Percentiles rank a stretch among this genome's conserved stretches.
phyloP scores from a whole-genome alignment of 2,329 filamentous ascomycete species.

The Pseudopyrenochaeta lycopersici region DNA sequence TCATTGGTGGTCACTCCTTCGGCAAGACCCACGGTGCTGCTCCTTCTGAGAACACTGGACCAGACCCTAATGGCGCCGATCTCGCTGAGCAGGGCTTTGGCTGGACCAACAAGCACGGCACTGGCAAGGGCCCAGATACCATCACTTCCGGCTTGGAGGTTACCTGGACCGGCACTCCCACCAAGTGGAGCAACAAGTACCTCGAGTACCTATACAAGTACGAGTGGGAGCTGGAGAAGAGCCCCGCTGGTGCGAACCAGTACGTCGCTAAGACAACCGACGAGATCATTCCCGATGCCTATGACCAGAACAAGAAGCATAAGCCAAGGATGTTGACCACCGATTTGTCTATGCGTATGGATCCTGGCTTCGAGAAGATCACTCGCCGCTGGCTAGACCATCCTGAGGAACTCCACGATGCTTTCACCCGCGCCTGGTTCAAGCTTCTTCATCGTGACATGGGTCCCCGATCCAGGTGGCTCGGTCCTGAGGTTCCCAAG shows the following conservation, averaged over 20 bases:
- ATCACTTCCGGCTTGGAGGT: slow-evolving; percentile 83
- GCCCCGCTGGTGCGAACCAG: slow-evolving; percentile 78
- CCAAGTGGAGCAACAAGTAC: slow-evolving; percentile 78
- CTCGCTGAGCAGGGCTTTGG: slow-evolving; percentile 76
- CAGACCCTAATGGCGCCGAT: slow-evolving; percentile 71
- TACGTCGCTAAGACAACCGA: slow-evolving; percentile 77
- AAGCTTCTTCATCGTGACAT: slow-evolving; percentile 84
- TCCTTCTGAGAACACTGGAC: slow-evolving; percentile 69
- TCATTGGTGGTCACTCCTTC: slow-evolving; percentile 80
- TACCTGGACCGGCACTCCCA: slow-evolving; percentile 79
- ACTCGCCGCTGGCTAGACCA: slow-evolving; percentile 73
- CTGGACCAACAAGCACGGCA: slow-evolving; percentile 71
- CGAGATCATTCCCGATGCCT: slow-evolving; percentile 74
- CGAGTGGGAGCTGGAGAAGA: slow-evolving; percentile 80
- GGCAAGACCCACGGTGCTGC: slow-evolving; percentile 83
- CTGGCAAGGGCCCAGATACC: slow-evolving; percentile 75
- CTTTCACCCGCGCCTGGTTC: slow-evolving; percentile 80
- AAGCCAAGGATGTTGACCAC: slow-evolving; percentile 79
- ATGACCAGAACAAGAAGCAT: slow-evolving; percentile 75
- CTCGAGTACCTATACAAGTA: slow-evolving; percentile 80
- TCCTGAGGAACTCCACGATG: slow-evolving; percentile 73
- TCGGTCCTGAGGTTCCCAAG: slow-evolving; percentile 77
- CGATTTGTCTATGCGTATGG: slow-evolving; percentile 76
- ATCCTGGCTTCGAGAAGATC: slow-evolving; percentile 79
- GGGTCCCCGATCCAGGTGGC: slow-evolving; percentile 74